Evolutionary conservation across 129 eudicot genomes (phyloP).

Genomic region (Flaveria bidentis): DNA sequence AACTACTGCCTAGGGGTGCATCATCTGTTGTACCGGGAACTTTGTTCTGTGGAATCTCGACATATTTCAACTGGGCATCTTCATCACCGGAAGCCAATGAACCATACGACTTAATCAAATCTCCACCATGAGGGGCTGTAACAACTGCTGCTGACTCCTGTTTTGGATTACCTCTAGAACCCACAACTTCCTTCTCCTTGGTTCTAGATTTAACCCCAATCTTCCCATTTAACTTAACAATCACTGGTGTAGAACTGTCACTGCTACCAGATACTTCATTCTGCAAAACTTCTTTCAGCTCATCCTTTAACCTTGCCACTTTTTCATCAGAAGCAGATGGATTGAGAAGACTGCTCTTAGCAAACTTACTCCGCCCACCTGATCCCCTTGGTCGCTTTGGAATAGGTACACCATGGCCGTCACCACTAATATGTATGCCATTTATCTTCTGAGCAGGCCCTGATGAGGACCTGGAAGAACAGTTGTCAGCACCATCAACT

Average conservation of each 20-base stretch:
- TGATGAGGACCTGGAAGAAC: conserved; percentile 8
- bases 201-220: conserved; percentile 13
- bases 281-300: conserved; percentile 25
- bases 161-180: conserved; percentile 12
- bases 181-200: conserved; percentile 21
- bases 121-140: background rate
- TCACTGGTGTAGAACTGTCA: conserved; percentile 19
- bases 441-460: conserved; percentile 34
- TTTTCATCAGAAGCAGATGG: conserved; percentile 38
- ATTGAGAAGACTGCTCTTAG: conserved; percentile 25
- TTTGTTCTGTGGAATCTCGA: conserved; percentile 21
- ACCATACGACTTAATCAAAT: conserved; percentile 30
- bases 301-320: conserved; percentile 33
- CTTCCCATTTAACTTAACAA: conserved; percentile 37
- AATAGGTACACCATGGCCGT: conserved; percentile 43
- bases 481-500: conserved; percentile 22
- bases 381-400: conserved; percentile 77
- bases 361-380: conserved; percentile 56
- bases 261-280: conserved; percentile 23
- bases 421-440: conserved; percentile 36
- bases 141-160: conserved; percentile 13
- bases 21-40: conserved; percentile 17
- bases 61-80: conserved; percentile 24
- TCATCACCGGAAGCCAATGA: conserved; percentile 23
- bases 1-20: conserved; percentile 10